Evolutionary conservation across 345 rosid genomes (phyloP).

Genomic region (Isatis tinctoria): DNA sequence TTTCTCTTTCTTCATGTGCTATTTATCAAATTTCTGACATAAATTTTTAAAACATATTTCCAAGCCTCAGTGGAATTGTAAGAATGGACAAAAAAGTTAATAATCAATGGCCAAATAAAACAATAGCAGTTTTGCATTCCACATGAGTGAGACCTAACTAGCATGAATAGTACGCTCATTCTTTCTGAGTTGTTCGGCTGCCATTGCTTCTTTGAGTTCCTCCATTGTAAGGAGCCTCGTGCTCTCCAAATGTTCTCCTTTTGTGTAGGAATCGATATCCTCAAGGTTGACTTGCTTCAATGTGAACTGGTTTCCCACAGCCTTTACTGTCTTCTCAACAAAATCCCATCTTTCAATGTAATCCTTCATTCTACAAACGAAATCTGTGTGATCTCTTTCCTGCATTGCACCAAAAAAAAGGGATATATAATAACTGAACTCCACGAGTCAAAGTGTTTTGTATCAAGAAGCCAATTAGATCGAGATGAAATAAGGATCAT

Average conservation of each 20-base stretch:
- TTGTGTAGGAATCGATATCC: neutral
- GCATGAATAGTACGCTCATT: conserved; percentile 1
- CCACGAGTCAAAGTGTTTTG: neutral
- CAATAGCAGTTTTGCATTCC: neutral
- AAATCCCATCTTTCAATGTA: conserved; percentile 56
- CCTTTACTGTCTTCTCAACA: conserved; percentile 48
- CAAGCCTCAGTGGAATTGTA: neutral
- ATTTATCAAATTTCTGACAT: neutral
- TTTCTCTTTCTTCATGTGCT: conserved; percentile 9
- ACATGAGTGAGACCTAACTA: neutral
- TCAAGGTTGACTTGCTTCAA: conserved; percentile 19
- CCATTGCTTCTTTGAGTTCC: conserved; percentile 22
- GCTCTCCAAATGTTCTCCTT: neutral
- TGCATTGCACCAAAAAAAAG: conserved; percentile 17
- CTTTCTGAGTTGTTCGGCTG: neutral
- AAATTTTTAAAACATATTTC: neutral
- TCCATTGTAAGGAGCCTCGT: conserved; percentile 22
- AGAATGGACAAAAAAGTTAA: neutral
- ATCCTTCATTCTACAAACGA: conserved; percentile 63
- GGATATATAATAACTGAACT: neutral
- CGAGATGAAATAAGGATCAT: neutral
- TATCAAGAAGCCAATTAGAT: neutral
- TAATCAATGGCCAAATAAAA: neutral
- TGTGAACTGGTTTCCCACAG: conserved; percentile 37
- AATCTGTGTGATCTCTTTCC: conserved; percentile 71